phyloP scores from a whole-genome alignment of 2,329 filamentous ascomycete species.

The Trichocomaceae sp. region DNA sequence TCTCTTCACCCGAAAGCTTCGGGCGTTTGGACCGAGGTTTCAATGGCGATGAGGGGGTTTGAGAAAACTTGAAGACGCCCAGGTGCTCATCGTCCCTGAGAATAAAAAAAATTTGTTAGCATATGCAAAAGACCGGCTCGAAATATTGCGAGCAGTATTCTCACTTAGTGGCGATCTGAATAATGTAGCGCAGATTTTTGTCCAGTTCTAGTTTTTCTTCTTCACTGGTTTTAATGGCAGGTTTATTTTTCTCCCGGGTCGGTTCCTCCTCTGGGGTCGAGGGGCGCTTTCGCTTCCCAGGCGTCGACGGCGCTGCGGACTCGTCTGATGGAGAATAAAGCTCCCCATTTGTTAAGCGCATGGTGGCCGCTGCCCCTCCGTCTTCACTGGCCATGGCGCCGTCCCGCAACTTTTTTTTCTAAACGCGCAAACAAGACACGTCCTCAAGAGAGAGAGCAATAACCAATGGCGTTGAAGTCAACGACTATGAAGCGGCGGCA shows the following conservation, averaged over 20 bases:
- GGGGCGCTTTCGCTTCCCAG: slow-evolving; percentile 38
- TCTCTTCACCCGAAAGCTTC: slow-evolving; percentile 32
- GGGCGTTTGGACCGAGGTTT: slow-evolving; percentile 40
- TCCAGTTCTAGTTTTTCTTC: slow-evolving; percentile 29
- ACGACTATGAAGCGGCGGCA: slow-evolving; percentile 5
- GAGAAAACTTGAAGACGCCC: slow-evolving; percentile 36
- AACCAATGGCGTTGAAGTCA: slow-evolving; percentile 4
- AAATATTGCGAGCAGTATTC: background rate
- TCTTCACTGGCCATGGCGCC: slow-evolving; percentile 34
- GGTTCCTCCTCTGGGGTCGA: slow-evolving; percentile 28
- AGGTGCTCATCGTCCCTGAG: slow-evolving; percentile 39
- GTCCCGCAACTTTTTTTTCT: slow-evolving; percentile 7
- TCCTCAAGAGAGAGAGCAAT: slow-evolving; percentile 11
- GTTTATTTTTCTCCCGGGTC: slow-evolving; percentile 18
- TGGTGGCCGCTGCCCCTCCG: slow-evolving; percentile 24
- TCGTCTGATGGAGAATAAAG: slow-evolving; percentile 25
- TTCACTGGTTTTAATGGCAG: slow-evolving; percentile 19
- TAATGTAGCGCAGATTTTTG: slow-evolving; percentile 22
- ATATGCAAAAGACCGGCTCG: background rate
- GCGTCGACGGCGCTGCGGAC: slow-evolving; percentile 25
- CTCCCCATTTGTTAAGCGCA: slow-evolving; percentile 32
- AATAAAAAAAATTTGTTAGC: slow-evolving; percentile 18
- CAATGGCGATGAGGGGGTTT: slow-evolving; percentile 27
- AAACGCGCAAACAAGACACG: slow-evolving; percentile 14
- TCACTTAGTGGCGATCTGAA: slow-evolving; percentile 12